phyloP scores from a whole-genome alignment of 129 eudicot genomes.

The Logfia minima region DNA sequence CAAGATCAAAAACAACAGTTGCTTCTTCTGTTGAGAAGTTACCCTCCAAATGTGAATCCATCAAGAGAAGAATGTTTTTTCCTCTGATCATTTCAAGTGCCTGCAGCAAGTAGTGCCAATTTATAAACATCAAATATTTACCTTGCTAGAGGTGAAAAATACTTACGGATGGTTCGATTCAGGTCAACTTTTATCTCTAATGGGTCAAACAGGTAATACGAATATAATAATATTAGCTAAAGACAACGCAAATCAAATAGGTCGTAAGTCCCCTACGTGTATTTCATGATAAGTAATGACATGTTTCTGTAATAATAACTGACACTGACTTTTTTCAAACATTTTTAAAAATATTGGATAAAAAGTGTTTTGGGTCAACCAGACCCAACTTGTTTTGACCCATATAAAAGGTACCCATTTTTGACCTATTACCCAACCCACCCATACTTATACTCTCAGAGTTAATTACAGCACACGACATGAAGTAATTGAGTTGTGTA shows the following conservation, averaged over 20 bases:
- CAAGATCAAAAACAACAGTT: constrained; percentile 76
- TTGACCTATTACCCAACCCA: too few species aligned
- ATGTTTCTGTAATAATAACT: too few species aligned
- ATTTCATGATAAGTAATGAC: neutral
- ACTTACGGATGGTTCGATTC: neutral
- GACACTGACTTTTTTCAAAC: too few species aligned
- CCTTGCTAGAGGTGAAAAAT: neutral
- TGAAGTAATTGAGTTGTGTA: too few species aligned
- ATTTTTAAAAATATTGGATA: too few species aligned
- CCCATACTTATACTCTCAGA: neutral
- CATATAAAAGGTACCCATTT: too few species aligned
- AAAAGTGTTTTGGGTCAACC: too few species aligned
- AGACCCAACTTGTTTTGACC: too few species aligned
- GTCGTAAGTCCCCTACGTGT: neutral
- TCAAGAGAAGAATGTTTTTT: constrained; percentile 69
- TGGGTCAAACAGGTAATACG: neutral
- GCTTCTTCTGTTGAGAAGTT: constrained; percentile 91
- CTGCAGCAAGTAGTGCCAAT: constrained; percentile 34
- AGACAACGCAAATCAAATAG: neutral
- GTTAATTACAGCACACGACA: neutral
- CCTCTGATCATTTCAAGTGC: constrained; percentile 96
- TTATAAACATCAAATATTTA: neutral
- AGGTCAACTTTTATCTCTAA: neutral
- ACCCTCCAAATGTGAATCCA: constrained; percentile 97
- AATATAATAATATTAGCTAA: neutral